phyloP scores from a whole-genome alignment of 257 asterid genomes.

The Nicotiana tabacum region DNA sequence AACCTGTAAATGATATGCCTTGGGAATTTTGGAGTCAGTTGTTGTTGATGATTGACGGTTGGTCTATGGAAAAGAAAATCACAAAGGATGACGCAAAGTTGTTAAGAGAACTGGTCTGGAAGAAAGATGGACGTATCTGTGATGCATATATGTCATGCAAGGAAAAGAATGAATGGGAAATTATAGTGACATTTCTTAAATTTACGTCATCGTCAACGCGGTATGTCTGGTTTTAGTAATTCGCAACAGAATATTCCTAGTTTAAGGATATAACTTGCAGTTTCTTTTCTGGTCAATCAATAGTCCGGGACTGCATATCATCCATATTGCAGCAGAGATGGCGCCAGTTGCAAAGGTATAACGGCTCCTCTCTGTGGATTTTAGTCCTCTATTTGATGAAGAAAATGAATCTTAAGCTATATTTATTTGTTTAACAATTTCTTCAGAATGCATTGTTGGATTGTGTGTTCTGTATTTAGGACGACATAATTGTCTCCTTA shows the following conservation, averaged over 20 bases:
- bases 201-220: slow-evolving; percentile 46
- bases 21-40: slow-evolving; percentile 74
- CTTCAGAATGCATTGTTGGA: neutral
- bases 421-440: neutral
- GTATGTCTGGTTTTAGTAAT: slow-evolving; percentile 29
- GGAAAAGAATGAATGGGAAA: slow-evolving; percentile 66
- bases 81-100: slow-evolving; percentile 52
- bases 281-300: slow-evolving; percentile 22
- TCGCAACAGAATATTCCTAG: neutral
- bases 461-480: slow-evolving; percentile 3
- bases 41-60: slow-evolving; percentile 85
- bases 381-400: neutral
- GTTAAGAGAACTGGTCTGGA: slow-evolving; percentile 77
- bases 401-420: neutral
- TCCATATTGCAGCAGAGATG: slow-evolving; percentile 98
- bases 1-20: slow-evolving; percentile 57
- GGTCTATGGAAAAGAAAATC: slow-evolving; percentile 88
- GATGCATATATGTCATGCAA: slow-evolving; percentile 61
- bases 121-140: slow-evolving; percentile 49
- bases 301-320: slow-evolving; percentile 74
- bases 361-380: neutral
- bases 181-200: slow-evolving; percentile 49
- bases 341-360: slow-evolving; percentile 99
- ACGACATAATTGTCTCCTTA: neutral
- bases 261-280: slow-evolving; percentile 24